Evolutionary conservation across 192 early-diverging fungal species (phyloP).

Genomic region (Chytriomyces sp.): DNA sequence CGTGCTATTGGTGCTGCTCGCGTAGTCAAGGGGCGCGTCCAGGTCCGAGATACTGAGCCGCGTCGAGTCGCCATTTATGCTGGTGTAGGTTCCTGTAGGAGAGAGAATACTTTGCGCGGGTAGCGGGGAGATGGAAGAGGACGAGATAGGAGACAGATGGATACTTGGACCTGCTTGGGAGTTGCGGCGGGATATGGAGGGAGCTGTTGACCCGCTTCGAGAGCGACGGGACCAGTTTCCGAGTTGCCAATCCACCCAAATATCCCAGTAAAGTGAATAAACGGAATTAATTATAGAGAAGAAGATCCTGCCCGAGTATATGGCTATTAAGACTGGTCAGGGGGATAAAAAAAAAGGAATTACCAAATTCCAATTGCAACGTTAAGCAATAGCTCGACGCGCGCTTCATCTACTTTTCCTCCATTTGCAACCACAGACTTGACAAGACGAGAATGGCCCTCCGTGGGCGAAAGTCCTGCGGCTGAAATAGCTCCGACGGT

Average conservation of each 20-base stretch:
- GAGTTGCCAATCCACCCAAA: slow-evolving; percentile 88
- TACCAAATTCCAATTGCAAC: slow-evolving; percentile 57
- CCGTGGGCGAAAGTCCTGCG: background rate
- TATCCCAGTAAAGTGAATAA: slow-evolving; percentile 96
- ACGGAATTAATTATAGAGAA: slow-evolving; percentile 83
- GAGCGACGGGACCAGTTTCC: slow-evolving; percentile 43
- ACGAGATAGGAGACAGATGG: background rate
- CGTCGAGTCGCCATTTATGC: too few species aligned
- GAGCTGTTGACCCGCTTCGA: background rate
- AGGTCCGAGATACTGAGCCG: too few species aligned
- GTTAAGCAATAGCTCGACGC: slow-evolving; percentile 33
- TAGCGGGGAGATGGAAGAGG: background rate
- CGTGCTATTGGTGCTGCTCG: background rate
- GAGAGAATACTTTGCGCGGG: background rate
- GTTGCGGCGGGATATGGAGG: slow-evolving; percentile 1
- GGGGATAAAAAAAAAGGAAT: background rate
- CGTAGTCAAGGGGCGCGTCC: too few species aligned
- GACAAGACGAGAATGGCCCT: slow-evolving; percentile 10
- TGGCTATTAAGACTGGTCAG: background rate
- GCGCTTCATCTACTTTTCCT: slow-evolving; percentile 10
- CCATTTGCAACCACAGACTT: slow-evolving; percentile 1
- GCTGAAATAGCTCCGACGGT: background rate
- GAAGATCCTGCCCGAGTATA: slow-evolving; percentile 48
- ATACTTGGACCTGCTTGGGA: slow-evolving; percentile 26
- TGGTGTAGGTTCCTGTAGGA: too few species aligned